phyloP scores from a whole-genome alignment of 768 basidiomycete genomes.

The Boletus fagicola region DNA sequence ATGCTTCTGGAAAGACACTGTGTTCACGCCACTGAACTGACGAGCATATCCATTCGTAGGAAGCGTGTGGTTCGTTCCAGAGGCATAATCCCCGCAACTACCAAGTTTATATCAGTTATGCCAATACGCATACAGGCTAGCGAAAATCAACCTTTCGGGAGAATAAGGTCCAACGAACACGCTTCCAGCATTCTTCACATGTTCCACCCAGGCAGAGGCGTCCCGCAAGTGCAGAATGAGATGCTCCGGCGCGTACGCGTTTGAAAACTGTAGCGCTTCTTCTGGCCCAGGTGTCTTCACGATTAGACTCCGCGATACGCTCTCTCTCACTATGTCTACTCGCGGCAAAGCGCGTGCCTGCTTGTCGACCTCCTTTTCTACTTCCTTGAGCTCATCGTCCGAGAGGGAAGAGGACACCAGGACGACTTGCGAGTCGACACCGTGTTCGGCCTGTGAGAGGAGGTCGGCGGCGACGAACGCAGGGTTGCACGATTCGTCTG shows the following conservation, averaged over 20 bases:
- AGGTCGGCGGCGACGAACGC: slow-evolving; percentile 96
- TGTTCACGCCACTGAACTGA: slow-evolving; percentile 98
- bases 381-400: slow-evolving; percentile 56
- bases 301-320: slow-evolving; percentile 87
- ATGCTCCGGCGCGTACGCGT: slow-evolving; percentile 98
- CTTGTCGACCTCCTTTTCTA: slow-evolving; percentile 81
- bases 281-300: slow-evolving; percentile 64
- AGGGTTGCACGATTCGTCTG: slow-evolving; percentile 82
- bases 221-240: slow-evolving; percentile 85
- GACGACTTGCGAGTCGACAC: slow-evolving; percentile 96
- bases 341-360: slow-evolving; percentile 87
- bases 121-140: not conserved
- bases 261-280: slow-evolving; percentile 85
- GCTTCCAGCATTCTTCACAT: slow-evolving; percentile 90
- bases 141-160: slow-evolving; percentile 79
- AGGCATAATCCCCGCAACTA: slow-evolving; percentile 98
- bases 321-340: slow-evolving; percentile 87
- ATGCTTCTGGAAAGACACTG: slow-evolving; percentile 96
- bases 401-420: slow-evolving; percentile 78
- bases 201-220: slow-evolving; percentile 59
- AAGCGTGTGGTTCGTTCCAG: slow-evolving; percentile 97
- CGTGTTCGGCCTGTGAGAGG: slow-evolving; percentile 97
- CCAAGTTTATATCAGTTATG: slow-evolving; percentile 8
- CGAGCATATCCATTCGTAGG: slow-evolving; percentile 96
- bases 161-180: slow-evolving; percentile 95